These are phyloP conservation scores for Tubosaeta brunneosetosa DNA, from an alignment of 768 basidiomycete genomes.

Conservation along the genomic window DNA sequence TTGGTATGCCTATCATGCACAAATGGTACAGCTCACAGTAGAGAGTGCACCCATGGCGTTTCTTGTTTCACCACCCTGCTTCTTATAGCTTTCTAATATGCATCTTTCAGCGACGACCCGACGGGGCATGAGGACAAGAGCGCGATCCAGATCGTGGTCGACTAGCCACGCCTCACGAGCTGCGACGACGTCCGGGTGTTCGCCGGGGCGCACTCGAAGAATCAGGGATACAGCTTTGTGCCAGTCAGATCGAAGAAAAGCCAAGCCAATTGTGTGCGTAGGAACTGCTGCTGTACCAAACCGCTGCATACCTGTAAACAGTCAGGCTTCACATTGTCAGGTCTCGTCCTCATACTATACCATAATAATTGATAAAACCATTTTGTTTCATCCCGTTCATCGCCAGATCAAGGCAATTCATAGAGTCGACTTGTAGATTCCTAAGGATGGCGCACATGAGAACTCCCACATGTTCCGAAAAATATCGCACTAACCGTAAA, in stretches of 20 bases:
- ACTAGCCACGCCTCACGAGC: constrained; percentile 88
- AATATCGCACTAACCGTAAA: constrained; percentile 52
- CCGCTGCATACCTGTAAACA: constrained; percentile 83
- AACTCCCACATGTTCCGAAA: constrained; percentile 12
- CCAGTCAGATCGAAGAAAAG: constrained; percentile 88
- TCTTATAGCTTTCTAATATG: constrained; percentile 85
- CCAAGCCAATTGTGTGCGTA: constrained; percentile 91
- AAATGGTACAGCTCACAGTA: constrained; percentile 46
- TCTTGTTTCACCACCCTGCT: constrained; percentile 69
- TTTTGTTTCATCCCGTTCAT: constrained; percentile 72
- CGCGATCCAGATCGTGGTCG: constrained; percentile 73
- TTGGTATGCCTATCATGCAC: not conserved
- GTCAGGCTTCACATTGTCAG: constrained; percentile 3
- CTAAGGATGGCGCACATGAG: constrained; percentile 36
- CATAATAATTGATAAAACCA: constrained; percentile 98
- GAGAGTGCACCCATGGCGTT: constrained; percentile 87
- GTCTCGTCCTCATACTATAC: constrained; percentile 35
- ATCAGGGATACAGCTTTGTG: constrained; percentile 79
- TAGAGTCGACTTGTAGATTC: constrained; percentile 77
- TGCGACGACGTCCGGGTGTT: constrained; percentile 84
- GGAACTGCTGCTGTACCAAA: constrained; percentile 97
- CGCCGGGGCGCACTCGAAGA: constrained; percentile 78
- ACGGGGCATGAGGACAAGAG: constrained; percentile 81
- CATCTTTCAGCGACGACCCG: constrained; percentile 92
- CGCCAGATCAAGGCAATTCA: constrained; percentile 66